Conservation (phyloP, 1,139 yeast species). For the Hyphopichia burtonii region DNA sequence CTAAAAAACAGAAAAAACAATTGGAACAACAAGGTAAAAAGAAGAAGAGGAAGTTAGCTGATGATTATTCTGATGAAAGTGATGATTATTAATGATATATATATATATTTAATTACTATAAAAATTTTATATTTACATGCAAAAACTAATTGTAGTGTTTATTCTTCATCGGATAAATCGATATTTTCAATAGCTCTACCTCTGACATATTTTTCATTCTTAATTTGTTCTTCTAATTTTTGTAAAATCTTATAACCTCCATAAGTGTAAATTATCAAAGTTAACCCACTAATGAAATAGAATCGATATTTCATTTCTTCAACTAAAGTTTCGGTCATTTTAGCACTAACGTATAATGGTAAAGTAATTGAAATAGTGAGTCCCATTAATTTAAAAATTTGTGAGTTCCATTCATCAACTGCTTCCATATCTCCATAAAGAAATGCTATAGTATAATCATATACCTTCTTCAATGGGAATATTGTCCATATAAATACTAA, state of each 20-base stretch:
- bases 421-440: background rate
- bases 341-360: background rate
- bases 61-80: conserved; percentile 4
- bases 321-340: background rate
- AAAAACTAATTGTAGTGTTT: background rate
- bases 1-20: conserved; percentile 4
- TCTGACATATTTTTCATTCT: conserved; percentile 58
- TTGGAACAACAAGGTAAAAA: conserved; percentile 4
- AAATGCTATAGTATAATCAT: background rate
- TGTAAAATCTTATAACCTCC: conserved; percentile 13
- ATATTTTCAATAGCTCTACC: conserved; percentile 63
- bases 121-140: background rate
- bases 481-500: background rate
- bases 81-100: background rate
- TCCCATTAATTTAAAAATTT: no score
- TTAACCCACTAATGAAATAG: conserved; percentile 12
- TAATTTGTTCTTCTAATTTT: conserved; percentile 45
- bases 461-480: background rate
- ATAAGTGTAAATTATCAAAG: conserved; percentile 10
- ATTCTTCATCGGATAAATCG: conserved; percentile 21
- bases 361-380: background rate
- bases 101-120: background rate
- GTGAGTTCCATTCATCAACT: background rate
- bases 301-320: conserved; percentile 4
- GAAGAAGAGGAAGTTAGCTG: conserved; percentile 7